Conservation (phyloP, 306 rosid species). For the Echinosophora koreensis region DNA sequence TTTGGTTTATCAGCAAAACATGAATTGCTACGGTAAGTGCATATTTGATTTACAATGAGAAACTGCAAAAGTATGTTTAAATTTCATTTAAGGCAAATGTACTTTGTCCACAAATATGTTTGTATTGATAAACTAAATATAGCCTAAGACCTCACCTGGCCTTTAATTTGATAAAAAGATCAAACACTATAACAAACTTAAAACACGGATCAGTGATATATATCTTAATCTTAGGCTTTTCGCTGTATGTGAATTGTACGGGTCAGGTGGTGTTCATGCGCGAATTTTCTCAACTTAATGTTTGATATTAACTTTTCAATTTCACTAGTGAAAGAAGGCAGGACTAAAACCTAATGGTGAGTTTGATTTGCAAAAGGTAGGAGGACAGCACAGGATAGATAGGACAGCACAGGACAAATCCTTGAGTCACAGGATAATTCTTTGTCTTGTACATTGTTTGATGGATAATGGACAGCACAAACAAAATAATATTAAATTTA, state of each 20-base stretch:
- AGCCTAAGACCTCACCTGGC: background rate
- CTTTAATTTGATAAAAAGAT: background rate
- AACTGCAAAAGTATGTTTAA: no score
- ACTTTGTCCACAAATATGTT: no score
- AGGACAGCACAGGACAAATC: no score
- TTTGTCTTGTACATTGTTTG: no score
- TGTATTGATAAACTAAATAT: no score
- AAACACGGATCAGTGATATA: slow-evolving; percentile 3
- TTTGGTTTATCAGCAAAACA: background rate
- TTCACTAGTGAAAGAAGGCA: background rate
- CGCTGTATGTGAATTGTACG: background rate
- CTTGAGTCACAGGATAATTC: no score
- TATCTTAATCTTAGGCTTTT: background rate
- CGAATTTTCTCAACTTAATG: background rate
- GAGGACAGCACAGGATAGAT: no score
- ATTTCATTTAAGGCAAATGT: no score
- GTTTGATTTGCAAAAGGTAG: no score
- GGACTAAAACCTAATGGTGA: background rate
- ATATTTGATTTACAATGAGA: no score
- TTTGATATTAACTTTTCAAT: background rate
- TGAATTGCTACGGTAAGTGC: background rate
- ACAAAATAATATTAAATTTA: no score
- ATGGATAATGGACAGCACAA: no score
- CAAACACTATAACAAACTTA: slow-evolving; percentile 13
- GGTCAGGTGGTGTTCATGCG: background rate